phyloP scores from a whole-genome alignment of 768 basidiomycete species.

The Boletus vermiculosoides region DNA sequence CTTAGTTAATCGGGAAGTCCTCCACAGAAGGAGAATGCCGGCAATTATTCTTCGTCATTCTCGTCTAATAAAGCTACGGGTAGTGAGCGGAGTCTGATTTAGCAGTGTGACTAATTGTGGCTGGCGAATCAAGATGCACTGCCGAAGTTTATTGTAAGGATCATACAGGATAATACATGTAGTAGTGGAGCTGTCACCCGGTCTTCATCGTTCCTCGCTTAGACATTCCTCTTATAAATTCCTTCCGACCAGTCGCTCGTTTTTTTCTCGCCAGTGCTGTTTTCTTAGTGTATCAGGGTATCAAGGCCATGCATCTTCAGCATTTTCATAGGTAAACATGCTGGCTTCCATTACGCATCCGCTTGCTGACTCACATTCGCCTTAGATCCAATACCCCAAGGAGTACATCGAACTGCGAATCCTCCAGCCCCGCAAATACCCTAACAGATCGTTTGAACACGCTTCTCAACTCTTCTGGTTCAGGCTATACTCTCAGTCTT shows the following conservation, averaged over 20 bases:
- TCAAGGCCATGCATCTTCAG: conserved; percentile 17
- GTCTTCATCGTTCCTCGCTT: background rate
- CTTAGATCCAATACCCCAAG: conserved; percentile 3
- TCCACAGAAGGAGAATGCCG: too few relatives aligned
- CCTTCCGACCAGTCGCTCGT: background rate
- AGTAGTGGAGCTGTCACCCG: background rate
- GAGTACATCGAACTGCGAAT: conserved; percentile 23
- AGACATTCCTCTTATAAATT: background rate
- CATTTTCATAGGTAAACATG: conserved; percentile 11
- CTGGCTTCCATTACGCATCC: background rate
- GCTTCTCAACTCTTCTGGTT: conserved; percentile 61
- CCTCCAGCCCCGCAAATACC: conserved; percentile 60
- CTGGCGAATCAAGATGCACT: background rate
- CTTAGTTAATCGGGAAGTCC: too few relatives aligned
- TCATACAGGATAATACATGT: background rate
- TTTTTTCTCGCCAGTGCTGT: background rate
- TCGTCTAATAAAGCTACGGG: too few relatives aligned
- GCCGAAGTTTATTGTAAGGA: background rate
- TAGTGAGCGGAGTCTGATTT: background rate
- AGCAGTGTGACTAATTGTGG: background rate
- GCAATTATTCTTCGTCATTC: too few relatives aligned
- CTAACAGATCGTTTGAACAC: conserved; percentile 63
- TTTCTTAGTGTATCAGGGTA: background rate
- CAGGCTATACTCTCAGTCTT: conserved; percentile 62
- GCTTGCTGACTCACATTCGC: conserved; percentile 2